A percentile compares a stretch with the other conserved stretches of the same genome.
Conservation (phyloP, 768 basidiomycete species). For the Hericium erinaceus region DNA sequence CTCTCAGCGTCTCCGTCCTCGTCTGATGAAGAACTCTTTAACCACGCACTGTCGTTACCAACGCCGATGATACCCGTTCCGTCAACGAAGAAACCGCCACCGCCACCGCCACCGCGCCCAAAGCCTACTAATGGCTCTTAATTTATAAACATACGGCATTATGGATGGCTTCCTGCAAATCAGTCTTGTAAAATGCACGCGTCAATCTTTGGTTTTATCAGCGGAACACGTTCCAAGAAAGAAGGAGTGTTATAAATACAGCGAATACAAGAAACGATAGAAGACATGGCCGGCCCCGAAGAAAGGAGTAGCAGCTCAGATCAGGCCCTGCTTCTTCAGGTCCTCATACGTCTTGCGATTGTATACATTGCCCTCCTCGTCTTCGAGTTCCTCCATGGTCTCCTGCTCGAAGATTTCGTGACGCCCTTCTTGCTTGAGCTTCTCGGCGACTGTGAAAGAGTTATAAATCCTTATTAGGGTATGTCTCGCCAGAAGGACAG, state of each 20-base stretch:
- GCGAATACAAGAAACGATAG: not conserved
- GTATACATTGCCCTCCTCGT: conserved; percentile 97
- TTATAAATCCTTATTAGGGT: not conserved
- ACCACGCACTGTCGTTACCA: conserved; percentile 65
- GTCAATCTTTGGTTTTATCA: too few species aligned
- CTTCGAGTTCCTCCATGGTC: conserved; percentile 96
- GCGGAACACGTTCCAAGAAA: not conserved
- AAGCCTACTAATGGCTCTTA: conserved; percentile 10
- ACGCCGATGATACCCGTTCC: conserved; percentile 44
- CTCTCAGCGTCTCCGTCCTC: conserved; percentile 71
- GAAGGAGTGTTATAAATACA: conserved; percentile 7
- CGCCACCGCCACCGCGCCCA: conserved; percentile 34
- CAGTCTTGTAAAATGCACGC: too few species aligned
- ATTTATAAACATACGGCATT: too few species aligned
- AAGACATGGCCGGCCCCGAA: not conserved
- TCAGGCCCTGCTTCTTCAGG: conserved; percentile 90
- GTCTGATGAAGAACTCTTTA: conserved; percentile 73
- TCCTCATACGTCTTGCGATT: conserved; percentile 97
- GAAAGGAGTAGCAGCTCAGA: conserved; percentile 26
- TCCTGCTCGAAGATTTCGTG: conserved; percentile 90
- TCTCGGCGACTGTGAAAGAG: conserved; percentile 72
- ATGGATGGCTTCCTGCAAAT: too few species aligned
- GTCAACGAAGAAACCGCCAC: conserved; percentile 29
- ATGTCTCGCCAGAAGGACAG: not conserved
- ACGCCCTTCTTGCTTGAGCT: conserved; percentile 92